phyloP scores from a whole-genome alignment of 2,329 filamentous ascomycete species.

The Arthrobotrys pseudoclavata region DNA sequence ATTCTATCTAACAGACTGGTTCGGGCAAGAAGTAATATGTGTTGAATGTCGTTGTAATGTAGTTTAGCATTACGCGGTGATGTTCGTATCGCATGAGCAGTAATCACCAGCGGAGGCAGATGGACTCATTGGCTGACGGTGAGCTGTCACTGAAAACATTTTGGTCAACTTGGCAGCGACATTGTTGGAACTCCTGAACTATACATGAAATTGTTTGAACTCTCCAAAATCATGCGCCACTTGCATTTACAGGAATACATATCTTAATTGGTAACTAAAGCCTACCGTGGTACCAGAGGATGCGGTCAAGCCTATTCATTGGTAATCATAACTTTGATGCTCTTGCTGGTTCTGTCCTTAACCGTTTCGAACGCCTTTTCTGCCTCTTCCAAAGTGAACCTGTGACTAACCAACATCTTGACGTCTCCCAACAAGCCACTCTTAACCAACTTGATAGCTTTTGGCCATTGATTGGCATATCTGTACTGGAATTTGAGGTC shows the following conservation, averaged over 20 bases:
- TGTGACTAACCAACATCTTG: constrained; percentile 86
- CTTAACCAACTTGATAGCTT: constrained; percentile 88
- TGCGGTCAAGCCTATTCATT: constrained; percentile 65
- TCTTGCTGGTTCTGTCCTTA: constrained; percentile 86
- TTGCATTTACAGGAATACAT: constrained; percentile 25
- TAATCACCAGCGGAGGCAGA: not conserved
- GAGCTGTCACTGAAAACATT: constrained; percentile 12
- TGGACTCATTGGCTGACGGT: constrained; percentile 4
- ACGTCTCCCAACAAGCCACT: constrained; percentile 79
- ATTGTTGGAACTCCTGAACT: constrained; percentile 12
- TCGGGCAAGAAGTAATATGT: constrained; percentile 15
- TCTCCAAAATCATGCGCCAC: constrained; percentile 13
- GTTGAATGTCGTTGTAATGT: constrained; percentile 42
- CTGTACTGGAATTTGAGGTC: constrained; percentile 97
- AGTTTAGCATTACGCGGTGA: constrained; percentile 22
- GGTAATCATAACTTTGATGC: constrained; percentile 98
- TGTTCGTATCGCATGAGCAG: constrained; percentile 21
- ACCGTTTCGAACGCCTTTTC: constrained; percentile 91
- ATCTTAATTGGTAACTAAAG: constrained; percentile 36
- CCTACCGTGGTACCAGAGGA: too few relatives aligned
- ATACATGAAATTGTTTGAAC: constrained; percentile 2
- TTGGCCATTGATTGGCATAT: constrained; percentile 85
- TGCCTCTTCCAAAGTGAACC: constrained; percentile 86
- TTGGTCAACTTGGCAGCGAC: not conserved
- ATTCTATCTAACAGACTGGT: not conserved